Conservation (phyloP, 2,329 filamentous ascomycete species). For the Ophiostoma ulmi region DNA sequence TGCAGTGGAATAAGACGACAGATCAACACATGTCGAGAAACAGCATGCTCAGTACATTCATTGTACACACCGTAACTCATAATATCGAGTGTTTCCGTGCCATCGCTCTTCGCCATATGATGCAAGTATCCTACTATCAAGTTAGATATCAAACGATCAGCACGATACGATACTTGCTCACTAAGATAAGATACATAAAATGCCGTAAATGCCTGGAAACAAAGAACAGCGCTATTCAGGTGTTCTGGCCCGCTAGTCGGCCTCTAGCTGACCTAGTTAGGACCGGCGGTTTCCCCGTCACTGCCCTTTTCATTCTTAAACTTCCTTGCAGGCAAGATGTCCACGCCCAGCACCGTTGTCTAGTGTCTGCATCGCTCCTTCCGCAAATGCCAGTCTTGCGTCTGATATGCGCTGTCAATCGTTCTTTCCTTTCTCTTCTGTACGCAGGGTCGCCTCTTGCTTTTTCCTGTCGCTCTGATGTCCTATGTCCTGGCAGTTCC, state of each 20-base stretch:
- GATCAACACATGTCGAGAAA: constrained; percentile 10
- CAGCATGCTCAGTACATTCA: background rate
- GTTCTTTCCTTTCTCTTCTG: constrained; percentile 1
- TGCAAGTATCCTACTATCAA: background rate
- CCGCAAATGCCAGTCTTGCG: constrained; percentile 11
- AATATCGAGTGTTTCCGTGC: background rate
- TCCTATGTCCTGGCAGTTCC: background rate
- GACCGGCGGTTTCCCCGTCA: background rate
- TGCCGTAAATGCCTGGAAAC: background rate
- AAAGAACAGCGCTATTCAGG: background rate
- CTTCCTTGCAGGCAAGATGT: background rate
- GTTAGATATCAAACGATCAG: too few species aligned
- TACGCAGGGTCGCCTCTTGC: background rate
- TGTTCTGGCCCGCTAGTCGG: background rate
- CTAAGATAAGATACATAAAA: background rate
- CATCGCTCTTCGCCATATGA: background rate
- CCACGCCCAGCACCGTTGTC: too few species aligned
- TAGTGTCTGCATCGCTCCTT: background rate
- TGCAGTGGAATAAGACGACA: background rate
- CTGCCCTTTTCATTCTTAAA: background rate
- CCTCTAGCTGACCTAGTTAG: background rate
- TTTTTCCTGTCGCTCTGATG: background rate
- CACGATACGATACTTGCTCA: background rate
- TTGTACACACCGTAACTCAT: background rate
- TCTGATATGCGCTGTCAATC: background rate